These are phyloP conservation scores for Excoecaria agallocha DNA, from an alignment of 345 rosid species.

Conservation along the genomic window DNA sequence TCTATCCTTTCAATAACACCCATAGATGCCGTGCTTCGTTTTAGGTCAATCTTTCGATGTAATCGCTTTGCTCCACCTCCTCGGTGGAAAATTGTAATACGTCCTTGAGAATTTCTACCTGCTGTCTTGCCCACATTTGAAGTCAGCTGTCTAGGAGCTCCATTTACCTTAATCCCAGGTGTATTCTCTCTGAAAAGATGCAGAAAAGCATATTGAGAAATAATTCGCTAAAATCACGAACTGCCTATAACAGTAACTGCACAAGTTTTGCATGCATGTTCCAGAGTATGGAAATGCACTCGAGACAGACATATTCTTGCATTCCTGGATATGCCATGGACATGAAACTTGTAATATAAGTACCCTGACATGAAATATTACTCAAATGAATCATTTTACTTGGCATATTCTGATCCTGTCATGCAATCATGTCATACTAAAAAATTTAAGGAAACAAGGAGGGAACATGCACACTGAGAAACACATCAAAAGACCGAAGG, in stretches of 20 bases:
- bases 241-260: background rate
- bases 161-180: background rate
- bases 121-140: conserved; percentile 12
- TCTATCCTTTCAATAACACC: conserved; percentile 34
- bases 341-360: background rate
- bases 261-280: background rate
- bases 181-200: background rate
- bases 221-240: background rate
- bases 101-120: conserved; percentile 30
- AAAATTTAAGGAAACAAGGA: background rate
- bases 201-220: background rate
- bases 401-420: background rate
- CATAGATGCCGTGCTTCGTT: conserved; percentile 24
- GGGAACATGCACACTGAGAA: background rate
- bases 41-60: conserved; percentile 22
- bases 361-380: background rate
- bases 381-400: background rate
- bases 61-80: conserved; percentile 35
- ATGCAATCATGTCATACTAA: background rate
- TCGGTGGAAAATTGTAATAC: conserved; percentile 26
- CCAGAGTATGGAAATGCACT: background rate
- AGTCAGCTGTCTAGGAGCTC: conserved; percentile 16
- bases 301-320: background rate
- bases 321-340: background rate
- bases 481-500: background rate